These are phyloP conservation scores for Simplicillium aogashimaense DNA, from an alignment of 2,329 filamentous ascomycete species.

Conservation along the genomic window DNA sequence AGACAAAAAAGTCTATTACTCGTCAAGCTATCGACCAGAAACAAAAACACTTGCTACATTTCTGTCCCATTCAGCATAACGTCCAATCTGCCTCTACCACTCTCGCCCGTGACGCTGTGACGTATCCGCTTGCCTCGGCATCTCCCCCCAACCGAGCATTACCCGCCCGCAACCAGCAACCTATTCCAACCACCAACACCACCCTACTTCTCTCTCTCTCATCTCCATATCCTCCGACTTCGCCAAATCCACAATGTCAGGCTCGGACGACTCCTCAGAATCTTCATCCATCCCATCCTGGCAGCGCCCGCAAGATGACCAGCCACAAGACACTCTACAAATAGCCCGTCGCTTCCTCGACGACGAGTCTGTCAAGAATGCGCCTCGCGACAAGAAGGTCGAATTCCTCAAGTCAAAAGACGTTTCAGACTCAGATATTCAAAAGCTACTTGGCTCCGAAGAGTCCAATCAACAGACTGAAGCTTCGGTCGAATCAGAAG, in stretches of 20 bases:
- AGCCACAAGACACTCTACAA: constrained; percentile 29
- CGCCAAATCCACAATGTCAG: constrained; percentile 4
- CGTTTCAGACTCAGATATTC: constrained; percentile 55
- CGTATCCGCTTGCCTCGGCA: too few relatives aligned
- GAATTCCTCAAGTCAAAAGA: constrained; percentile 73
- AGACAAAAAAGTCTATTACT: too few relatives aligned
- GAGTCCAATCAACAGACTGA: neutral
- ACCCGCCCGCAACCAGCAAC: too few relatives aligned
- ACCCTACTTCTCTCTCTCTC: neutral
- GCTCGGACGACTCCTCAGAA: neutral
- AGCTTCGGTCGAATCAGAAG: neutral
- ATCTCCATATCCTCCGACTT: neutral
- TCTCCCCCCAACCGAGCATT: too few relatives aligned
- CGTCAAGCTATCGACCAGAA: too few relatives aligned
- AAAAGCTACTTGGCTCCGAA: constrained; percentile 44
- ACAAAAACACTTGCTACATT: too few relatives aligned
- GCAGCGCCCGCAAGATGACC: constrained; percentile 9
- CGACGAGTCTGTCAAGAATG: constrained; percentile 61
- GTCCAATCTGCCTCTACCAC: too few relatives aligned
- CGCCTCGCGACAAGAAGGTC: constrained; percentile 61
- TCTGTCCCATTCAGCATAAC: too few relatives aligned
- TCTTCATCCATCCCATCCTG: neutral
- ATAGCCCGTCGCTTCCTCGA: constrained; percentile 69
- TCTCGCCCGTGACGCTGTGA: too few relatives aligned
- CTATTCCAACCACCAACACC: neutral